phyloP scores from a whole-genome alignment of 2,329 filamentous ascomycete genomes.

The Colletotrichum sp. region DNA sequence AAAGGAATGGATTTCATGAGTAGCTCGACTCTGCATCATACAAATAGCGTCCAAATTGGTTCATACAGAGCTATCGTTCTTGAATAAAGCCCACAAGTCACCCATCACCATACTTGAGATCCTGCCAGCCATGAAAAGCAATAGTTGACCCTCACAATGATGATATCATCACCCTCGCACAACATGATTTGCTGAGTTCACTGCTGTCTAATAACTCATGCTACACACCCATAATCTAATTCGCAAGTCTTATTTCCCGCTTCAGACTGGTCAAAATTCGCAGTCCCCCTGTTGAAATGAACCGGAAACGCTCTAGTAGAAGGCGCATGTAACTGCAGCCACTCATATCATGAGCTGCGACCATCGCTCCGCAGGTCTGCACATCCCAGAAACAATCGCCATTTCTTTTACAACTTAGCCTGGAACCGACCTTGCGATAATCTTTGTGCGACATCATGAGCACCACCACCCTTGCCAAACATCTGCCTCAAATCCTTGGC shows the following conservation, averaged over 20 bases:
- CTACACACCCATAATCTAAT: neutral
- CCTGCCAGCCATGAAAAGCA: neutral
- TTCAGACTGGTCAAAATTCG: neutral
- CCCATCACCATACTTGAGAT: neutral
- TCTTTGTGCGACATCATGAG: conserved; percentile 37
- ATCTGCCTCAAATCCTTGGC: conserved; percentile 59
- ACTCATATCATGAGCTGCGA: neutral
- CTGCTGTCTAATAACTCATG: neutral
- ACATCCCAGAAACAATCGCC: neutral
- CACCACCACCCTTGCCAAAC: conserved; percentile 59
- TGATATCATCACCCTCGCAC: neutral
- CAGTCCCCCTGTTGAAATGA: neutral
- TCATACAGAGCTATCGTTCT: neutral
- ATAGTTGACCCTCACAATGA: neutral
- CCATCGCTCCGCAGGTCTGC: neutral
- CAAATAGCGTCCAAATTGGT: neutral
- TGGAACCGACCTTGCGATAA: neutral
- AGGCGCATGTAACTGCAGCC: neutral
- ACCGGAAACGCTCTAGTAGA: neutral
- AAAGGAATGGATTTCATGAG: neutral
- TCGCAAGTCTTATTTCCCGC: neutral
- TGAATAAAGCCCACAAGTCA: neutral
- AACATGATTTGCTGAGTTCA: neutral
- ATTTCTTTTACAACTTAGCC: neutral
- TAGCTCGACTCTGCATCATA: neutral